Evolutionary conservation across 352 stramenopile genomes (phyloP).

Genomic region (Stramenopiles sp.): DNA sequence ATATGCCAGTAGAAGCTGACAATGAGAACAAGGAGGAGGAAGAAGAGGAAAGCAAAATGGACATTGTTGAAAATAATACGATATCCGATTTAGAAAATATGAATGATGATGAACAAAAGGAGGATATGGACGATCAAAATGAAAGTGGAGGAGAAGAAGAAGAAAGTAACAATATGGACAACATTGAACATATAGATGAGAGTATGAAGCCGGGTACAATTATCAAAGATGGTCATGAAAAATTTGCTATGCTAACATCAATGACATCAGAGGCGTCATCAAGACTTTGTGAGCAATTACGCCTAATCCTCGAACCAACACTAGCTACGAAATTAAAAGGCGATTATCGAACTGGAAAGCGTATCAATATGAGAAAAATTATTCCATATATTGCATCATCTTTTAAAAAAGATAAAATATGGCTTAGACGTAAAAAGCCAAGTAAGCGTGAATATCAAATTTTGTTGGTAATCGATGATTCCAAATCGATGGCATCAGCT

Average conservation of each 20-base stretch:
- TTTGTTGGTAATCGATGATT: conserved; percentile 92
- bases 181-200: too few species aligned
- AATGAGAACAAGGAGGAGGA: conserved; percentile 16
- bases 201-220: not conserved
- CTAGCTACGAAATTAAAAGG: conserved; percentile 84
- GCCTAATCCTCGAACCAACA: conserved; percentile 91
- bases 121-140: conserved; percentile 14
- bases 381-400: conserved; percentile 99
- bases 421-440: conserved; percentile 91
- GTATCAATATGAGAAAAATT: conserved; percentile 99
- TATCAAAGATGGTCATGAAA: conserved; percentile 7
- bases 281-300: conserved; percentile 91
- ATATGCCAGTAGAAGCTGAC: not conserved
- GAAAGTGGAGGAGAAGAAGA: conserved; percentile 7
- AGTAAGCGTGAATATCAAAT: conserved; percentile 90
- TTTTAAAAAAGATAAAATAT: conserved; percentile 99
- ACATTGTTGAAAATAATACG: conserved; percentile 16
- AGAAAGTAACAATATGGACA: not conserved
- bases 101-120: conserved; percentile 11
- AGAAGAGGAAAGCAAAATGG: conserved; percentile 11
- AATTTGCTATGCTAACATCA: conserved; percentile 75
- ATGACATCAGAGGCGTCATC: conserved; percentile 72
- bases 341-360: conserved; percentile 96
- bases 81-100: conserved; percentile 11
- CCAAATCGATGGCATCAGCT: conserved; percentile 78